phyloP scores from a whole-genome alignment of 192 early-diverging fungal genomes.

The Gamsiella multidivaricata region DNA sequence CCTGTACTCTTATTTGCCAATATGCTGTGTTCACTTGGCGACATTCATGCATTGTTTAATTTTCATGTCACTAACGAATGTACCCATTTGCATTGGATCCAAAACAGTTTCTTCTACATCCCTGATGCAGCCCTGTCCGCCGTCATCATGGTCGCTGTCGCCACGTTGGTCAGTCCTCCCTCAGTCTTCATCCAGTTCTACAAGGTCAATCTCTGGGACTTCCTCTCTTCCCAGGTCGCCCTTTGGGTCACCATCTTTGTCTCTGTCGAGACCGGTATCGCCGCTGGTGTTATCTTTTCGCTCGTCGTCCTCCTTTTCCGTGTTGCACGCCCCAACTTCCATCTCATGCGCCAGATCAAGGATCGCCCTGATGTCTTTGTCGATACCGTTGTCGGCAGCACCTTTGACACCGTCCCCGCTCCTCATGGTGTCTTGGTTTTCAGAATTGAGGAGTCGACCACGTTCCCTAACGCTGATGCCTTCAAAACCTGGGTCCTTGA shows the following conservation, averaged over 20 bases:
- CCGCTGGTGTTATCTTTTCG: constrained; percentile 77
- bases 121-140: constrained; percentile 83
- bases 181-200: constrained; percentile 70
- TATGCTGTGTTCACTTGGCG: no score
- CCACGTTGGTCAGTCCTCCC: constrained; percentile 77
- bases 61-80: no score
- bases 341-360: constrained; percentile 59
- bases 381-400: constrained; percentile 6
- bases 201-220: constrained; percentile 63
- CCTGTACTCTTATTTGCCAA: no score
- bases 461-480: constrained; percentile 73
- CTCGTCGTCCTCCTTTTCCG: constrained; percentile 82
- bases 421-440: constrained; percentile 81
- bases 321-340: constrained; percentile 75
- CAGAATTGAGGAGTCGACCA: constrained; percentile 69
- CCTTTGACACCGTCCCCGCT: constrained; percentile 49
- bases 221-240: constrained; percentile 35
- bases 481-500: constrained; percentile 63
- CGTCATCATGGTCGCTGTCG: constrained; percentile 88
- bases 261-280: constrained; percentile 85
- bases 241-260: constrained; percentile 58
- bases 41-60: no score
- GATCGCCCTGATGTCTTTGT: constrained; percentile 30
- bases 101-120: constrained; percentile 80
- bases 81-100: no score